Base-by-base conservation (phyloP, 2,329 filamentous ascomycete genomes). In the Thelonectria rubi region DNA sequence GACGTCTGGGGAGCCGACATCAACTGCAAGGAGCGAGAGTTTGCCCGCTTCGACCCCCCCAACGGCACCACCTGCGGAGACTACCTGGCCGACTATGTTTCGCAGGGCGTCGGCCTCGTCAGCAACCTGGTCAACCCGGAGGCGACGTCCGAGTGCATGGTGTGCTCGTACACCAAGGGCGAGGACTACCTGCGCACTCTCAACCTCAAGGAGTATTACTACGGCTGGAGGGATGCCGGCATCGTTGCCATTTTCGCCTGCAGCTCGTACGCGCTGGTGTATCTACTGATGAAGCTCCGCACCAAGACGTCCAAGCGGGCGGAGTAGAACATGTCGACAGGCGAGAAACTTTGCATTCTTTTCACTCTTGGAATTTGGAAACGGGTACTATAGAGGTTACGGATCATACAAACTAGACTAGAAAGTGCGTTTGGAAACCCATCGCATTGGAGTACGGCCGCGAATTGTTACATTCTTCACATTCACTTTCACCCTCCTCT, bases 201-300 rank as follows among this genome's bases (percentile, higher is more conserved):
- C 12, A 89, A 91, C 69, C 68, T 91, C 8, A 78, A 79, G 1
- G 80, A 86, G 4, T 86, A 90, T 65, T 85, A 81, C 62, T 87
- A 87, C 66, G 88, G 87, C 0, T 92, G 89, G 89, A 81, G 89
- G 50, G 81, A 91, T 73, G 85, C 86, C 0, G 89, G 71, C 0
- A 86, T 90, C 49, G 81, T 84, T 3, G 83, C 82, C 1, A 75
- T 86, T 5, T 88, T 89, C 65, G 82, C 78, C 1, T 61, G 86
- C 40, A 83, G 80, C 57, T 84, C 81, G 1, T 90, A 89, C 55
- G 72, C 71, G 0, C 46, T 82, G 51, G 81, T 83, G 7, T 81
- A 78, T 58, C 59, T 68, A 2, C 69, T 83, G 55, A 83, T 83
- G 81, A 82, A 82, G 74, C 73, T 83, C 43, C 72, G 81, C 20